phyloP scores from a whole-genome alignment of 2,329 filamentous ascomycete genomes.

The Apiospora malaysiana region DNA sequence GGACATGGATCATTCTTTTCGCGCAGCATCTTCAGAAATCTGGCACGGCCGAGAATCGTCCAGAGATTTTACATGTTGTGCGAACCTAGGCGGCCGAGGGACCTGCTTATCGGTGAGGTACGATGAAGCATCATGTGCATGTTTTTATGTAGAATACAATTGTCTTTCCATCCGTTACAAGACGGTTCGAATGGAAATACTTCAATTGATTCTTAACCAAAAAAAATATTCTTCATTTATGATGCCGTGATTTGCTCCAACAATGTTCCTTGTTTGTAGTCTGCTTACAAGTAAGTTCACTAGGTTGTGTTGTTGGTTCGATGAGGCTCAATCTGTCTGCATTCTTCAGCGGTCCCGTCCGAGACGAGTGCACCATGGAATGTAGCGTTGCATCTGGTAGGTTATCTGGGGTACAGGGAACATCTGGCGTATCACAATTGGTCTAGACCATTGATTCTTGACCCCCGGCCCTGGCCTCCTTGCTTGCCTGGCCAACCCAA shows the following conservation, averaged over 20 bases:
- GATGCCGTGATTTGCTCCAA: not conserved
- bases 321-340: not conserved
- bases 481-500: not conserved
- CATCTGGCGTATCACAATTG: not conserved
- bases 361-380: not conserved
- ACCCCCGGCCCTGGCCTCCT: not conserved
- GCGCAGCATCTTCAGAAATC: not conserved
- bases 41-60: not conserved
- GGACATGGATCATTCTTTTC: not conserved
- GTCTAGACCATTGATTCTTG: not conserved
- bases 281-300: no score
- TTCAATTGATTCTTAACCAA: not conserved
- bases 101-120: not conserved
- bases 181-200: not conserved
- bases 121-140: conserved; percentile 2
- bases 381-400: not conserved
- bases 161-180: not conserved
- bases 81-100: not conserved
- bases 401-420: not conserved
- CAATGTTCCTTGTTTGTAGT: not conserved
- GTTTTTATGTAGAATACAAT: not conserved
- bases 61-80: not conserved
- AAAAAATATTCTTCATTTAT: not conserved
- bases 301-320: not conserved
- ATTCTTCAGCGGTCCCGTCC: not conserved